A percentile compares a stretch with the other conserved stretches of the same genome.
Conservation (phyloP, 2,329 filamentous ascomycete species). For the Stachybotrys chartarum region DNA sequence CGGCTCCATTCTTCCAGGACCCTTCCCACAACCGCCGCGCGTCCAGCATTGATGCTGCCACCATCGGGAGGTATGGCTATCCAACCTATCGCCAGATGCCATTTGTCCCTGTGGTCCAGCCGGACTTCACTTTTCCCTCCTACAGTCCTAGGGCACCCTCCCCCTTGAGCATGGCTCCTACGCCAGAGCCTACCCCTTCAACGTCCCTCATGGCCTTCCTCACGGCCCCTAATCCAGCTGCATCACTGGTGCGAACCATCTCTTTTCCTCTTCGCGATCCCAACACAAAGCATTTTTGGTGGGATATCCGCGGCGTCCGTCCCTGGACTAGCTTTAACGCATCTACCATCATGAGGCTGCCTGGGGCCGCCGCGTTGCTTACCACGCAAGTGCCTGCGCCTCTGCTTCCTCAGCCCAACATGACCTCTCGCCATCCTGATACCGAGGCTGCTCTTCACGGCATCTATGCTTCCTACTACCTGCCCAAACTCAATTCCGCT, state of each 20-base stretch:
- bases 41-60: slow-evolving; percentile 60
- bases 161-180: slow-evolving; percentile 31
- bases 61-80: slow-evolving; percentile 67
- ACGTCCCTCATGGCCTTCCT: slow-evolving; percentile 76
- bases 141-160: slow-evolving; percentile 40
- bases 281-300: slow-evolving; percentile 83
- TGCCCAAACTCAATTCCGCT: slow-evolving; percentile 80
- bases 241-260: slow-evolving; percentile 73
- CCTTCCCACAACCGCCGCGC: slow-evolving; percentile 41
- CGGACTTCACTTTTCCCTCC: slow-evolving; percentile 36
- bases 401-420: slow-evolving; percentile 52
- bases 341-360: slow-evolving; percentile 62
- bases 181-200: slow-evolving; percentile 40
- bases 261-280: slow-evolving; percentile 61
- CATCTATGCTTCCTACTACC: slow-evolving; percentile 72
- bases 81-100: slow-evolving; percentile 78
- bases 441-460: slow-evolving; percentile 69
- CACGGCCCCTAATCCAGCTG: slow-evolving; percentile 71
- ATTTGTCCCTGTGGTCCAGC: slow-evolving; percentile 19
- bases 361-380: slow-evolving; percentile 65
- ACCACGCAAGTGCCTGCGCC: slow-evolving; percentile 57
- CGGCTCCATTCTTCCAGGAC: slow-evolving; percentile 47
- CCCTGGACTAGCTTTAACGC: slow-evolving; percentile 77
- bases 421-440: slow-evolving; percentile 62
- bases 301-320: slow-evolving; percentile 84